These are phyloP conservation scores for Heteromeles arbutifolia DNA, from an alignment of 306 rosid species.

Conservation along the genomic window DNA sequence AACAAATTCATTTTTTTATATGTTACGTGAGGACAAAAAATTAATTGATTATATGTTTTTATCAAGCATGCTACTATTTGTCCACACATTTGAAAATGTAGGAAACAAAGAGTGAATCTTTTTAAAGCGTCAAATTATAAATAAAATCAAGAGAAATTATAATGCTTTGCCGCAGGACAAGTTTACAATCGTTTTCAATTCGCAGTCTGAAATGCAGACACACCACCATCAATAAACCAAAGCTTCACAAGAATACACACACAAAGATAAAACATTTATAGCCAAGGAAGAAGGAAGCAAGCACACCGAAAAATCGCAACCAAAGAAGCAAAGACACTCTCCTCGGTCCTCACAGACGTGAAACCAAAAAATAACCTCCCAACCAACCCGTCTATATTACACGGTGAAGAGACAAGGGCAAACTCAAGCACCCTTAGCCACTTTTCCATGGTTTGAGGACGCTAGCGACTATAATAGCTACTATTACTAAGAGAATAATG, in stretches of 20 bases:
- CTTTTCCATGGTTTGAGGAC: slow-evolving; percentile 83
- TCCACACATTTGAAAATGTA: not conserved
- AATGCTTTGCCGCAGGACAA: not conserved
- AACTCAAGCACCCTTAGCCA: slow-evolving; percentile 50
- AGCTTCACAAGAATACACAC: slow-evolving; percentile 16
- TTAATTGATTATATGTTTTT: not conserved
- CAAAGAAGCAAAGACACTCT: slow-evolving; percentile 7
- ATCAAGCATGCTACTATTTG: not conserved
- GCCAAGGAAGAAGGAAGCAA: not conserved
- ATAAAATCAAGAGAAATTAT: not conserved
- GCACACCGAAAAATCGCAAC: slow-evolving; percentile 6
- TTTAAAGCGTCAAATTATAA: not conserved
- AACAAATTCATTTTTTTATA: not conserved
- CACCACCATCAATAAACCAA: slow-evolving; percentile 35
- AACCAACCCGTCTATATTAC: slow-evolving; percentile 22
- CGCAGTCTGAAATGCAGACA: slow-evolving; percentile 23
- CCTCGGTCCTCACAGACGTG: slow-evolving; percentile 20
- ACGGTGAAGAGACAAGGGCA: slow-evolving; percentile 34
- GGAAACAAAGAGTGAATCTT: not conserved
- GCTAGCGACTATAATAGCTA: slow-evolving; percentile 62
- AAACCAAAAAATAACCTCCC: not conserved
- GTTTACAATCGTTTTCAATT: not conserved
- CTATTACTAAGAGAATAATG: slow-evolving; percentile 59
- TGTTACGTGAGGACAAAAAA: not conserved
- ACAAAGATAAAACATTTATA: not conserved